Evolutionary conservation across 23 red algal genomes (phyloP).

Genomic region (Cyanidioschyzon merolae): DNA sequence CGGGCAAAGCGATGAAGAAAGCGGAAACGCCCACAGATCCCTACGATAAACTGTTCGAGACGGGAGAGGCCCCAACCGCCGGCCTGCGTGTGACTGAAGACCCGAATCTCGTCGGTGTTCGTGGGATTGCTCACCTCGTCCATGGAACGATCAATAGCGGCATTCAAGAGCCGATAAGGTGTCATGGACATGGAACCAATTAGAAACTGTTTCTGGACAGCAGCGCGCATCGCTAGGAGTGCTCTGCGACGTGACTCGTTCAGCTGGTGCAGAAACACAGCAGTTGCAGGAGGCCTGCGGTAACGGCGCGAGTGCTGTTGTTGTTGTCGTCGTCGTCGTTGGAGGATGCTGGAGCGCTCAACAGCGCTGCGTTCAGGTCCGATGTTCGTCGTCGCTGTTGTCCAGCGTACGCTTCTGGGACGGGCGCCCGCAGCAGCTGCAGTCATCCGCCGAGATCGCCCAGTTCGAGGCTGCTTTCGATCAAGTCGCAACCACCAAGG

Average conservation of each 20-base stretch:
- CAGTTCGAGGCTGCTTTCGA: neutral
- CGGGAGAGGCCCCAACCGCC: conserved; percentile 4
- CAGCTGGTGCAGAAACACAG: conserved; percentile 10
- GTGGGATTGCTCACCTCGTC: neutral
- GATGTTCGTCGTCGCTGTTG: neutral
- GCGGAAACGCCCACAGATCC: neutral
- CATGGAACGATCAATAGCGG: neutral
- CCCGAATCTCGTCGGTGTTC: neutral
- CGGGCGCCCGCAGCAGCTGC: no score
- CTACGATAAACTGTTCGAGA: neutral
- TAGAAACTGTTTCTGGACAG: conserved; percentile 16
- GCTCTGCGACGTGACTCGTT: conserved; percentile 6
- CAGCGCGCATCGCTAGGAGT: neutral
- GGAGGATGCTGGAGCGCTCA: neutral
- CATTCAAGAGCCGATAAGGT: neutral
- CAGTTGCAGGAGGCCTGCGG: neutral
- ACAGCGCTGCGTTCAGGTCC: no score
- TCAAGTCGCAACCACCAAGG: neutral
- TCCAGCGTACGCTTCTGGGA: neutral
- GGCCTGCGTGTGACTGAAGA: neutral
- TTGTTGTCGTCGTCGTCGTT: conserved; percentile 1
- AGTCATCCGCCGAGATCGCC: no score
- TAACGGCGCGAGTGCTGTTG: neutral
- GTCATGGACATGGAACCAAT: conserved; percentile 2
- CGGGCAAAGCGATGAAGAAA: neutral